phyloP scores from a whole-genome alignment of 441 rosid genomes.

The Erodium texanum region DNA sequence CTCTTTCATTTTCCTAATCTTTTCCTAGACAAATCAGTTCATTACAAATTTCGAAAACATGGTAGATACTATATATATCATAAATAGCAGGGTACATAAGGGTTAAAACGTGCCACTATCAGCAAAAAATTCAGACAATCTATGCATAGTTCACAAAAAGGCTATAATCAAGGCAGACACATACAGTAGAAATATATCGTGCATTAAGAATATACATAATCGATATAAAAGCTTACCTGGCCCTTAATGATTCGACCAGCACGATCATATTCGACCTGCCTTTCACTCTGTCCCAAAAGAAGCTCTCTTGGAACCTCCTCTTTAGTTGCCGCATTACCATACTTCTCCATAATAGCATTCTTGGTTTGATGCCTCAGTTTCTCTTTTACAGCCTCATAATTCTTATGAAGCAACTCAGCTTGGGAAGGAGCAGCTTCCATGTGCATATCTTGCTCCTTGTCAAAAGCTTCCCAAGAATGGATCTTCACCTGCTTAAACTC shows the following conservation, averaged over 20 bases:
- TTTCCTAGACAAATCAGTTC: too few species aligned
- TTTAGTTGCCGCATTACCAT: constrained; percentile 71
- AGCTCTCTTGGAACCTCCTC: constrained; percentile 68
- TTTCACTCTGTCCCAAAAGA: constrained; percentile 64
- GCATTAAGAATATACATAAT: background rate
- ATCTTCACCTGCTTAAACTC: constrained; percentile 74
- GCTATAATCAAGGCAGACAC: background rate
- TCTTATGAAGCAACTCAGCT: constrained; percentile 65
- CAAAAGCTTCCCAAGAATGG: constrained; percentile 83
- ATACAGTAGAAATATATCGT: background rate
- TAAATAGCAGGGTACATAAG: background rate
- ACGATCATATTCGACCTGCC: constrained; percentile 65
- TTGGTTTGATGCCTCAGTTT: constrained; percentile 53
- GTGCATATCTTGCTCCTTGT: constrained; percentile 86
- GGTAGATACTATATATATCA: too few species aligned
- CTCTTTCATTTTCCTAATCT: too few species aligned
- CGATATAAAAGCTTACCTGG: constrained; percentile 27
- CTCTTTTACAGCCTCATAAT: constrained; percentile 54
- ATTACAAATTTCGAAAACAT: too few species aligned
- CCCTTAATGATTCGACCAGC: constrained; percentile 55
- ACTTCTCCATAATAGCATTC: constrained; percentile 67
- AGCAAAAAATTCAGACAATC: background rate
- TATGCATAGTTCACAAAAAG: background rate
- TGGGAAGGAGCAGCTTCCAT: constrained; percentile 92
- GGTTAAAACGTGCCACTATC: background rate